Percentiles rank a stretch among this genome's conserved stretches.
phyloP scores from a whole-genome alignment of 2,329 filamentous ascomycete genomes.

The Diatrype stigma region DNA sequence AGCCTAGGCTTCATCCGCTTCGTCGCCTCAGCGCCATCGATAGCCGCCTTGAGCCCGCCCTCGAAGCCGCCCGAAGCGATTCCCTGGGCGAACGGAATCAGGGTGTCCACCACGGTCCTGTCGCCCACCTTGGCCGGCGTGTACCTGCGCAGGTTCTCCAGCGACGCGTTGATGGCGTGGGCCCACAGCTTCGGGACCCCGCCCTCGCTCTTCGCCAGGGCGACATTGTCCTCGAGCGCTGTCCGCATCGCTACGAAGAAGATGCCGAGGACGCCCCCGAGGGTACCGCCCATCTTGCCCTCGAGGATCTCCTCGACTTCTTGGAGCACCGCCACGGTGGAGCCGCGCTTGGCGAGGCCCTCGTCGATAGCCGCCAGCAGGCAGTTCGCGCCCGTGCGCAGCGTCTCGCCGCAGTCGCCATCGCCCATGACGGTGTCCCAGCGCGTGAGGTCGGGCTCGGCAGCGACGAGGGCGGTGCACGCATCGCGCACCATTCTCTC shows the following conservation, averaged over 20 bases:
- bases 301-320: slow-evolving; percentile 53
- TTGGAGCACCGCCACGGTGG: slow-evolving; percentile 42
- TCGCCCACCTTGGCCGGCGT: slow-evolving; percentile 53
- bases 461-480: slow-evolving; percentile 49
- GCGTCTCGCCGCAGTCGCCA: slow-evolving; percentile 62
- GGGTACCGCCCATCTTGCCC: slow-evolving; percentile 45
- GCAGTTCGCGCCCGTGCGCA: slow-evolving; percentile 48
- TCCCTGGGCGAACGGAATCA: slow-evolving; percentile 49
- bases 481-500: slow-evolving; percentile 52
- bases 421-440: slow-evolving; percentile 63
- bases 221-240: slow-evolving; percentile 33
- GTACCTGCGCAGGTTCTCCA: slow-evolving; percentile 45
- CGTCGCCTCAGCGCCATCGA: slow-evolving; percentile 57
- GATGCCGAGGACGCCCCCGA: slow-evolving; percentile 30
- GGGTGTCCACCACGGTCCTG: slow-evolving; percentile 53
- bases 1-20: slow-evolving; percentile 61
- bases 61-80: slow-evolving; percentile 47
- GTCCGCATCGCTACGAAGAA: slow-evolving; percentile 44
- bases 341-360: slow-evolving; percentile 36
- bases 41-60: slow-evolving; percentile 54
- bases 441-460: slow-evolving; percentile 59
- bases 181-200: slow-evolving; percentile 39
- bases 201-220: slow-evolving; percentile 20
- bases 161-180: slow-evolving; percentile 35
- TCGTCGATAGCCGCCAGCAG: slow-evolving; percentile 44